Percentiles rank a stretch among this genome's conserved stretches.
Evolutionary conservation across 2,329 filamentous ascomycete species (phyloP).

Genomic region (Chaetomiaceae sp.): DNA sequence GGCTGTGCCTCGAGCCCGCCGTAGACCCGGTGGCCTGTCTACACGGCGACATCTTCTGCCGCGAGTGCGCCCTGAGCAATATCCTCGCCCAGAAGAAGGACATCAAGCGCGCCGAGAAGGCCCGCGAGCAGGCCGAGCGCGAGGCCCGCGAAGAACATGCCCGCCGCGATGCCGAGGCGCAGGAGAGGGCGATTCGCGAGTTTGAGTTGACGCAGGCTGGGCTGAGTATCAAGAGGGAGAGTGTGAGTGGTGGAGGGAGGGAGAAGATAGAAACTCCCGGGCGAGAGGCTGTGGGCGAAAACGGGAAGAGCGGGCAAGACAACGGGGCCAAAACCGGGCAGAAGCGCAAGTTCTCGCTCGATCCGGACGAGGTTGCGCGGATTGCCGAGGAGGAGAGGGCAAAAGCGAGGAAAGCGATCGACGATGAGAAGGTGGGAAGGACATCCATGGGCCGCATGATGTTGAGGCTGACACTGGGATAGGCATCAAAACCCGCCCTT

Average conservation of each 20-base stretch:
- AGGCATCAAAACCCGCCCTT: constrained; percentile 61
- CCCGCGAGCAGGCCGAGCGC: constrained; percentile 55
- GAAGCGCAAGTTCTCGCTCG: constrained; percentile 76
- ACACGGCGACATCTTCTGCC: constrained; percentile 87
- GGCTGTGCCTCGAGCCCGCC: constrained; percentile 77
- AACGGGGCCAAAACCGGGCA: constrained; percentile 39
- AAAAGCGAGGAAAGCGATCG: constrained; percentile 65
- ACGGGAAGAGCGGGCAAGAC: constrained; percentile 40
- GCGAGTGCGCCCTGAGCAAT: constrained; percentile 87
- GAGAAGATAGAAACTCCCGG: constrained; percentile 29
- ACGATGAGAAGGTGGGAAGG: constrained; percentile 61
- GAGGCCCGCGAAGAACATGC: constrained; percentile 59
- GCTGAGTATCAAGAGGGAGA: constrained; percentile 38
- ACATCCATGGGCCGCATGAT: background rate
- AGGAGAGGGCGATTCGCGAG: constrained; percentile 66
- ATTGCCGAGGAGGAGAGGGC: constrained; percentile 66
- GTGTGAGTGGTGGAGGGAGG: constrained; percentile 31
- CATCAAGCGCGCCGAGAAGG: constrained; percentile 73
- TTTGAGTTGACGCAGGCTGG: constrained; percentile 85
- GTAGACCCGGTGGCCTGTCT: constrained; percentile 78
- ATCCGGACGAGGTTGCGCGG: constrained; percentile 68
- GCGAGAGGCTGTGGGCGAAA: background rate
- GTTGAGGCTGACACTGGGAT: constrained; percentile 20
- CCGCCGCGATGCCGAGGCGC: constrained; percentile 64
- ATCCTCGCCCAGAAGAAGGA: constrained; percentile 90